Base-by-base conservation (phyloP, 2,329 filamentous ascomycete genomes). In the Diaporthe ilicicola region DNA sequence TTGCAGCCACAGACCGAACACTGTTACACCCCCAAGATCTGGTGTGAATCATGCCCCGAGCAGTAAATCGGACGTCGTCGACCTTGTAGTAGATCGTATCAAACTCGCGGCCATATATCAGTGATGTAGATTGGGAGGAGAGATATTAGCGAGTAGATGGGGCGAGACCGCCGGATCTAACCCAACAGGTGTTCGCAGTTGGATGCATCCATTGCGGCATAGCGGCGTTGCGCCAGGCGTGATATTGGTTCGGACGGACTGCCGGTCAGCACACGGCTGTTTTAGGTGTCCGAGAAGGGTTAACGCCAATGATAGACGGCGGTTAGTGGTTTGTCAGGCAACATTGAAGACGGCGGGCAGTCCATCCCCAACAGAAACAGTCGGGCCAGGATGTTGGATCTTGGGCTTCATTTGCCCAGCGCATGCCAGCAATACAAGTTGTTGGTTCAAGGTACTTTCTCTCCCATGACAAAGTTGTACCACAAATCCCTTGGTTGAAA, bases 221-320 rank as follows among this genome's bases (percentile, higher is more conserved):
- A 7, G 19, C 42, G 19, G 48, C n/a, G 27, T 24, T 24, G 24
- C 59, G 42, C 42, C 46, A 62, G 29, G 4, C 3, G 59, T 34
- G 59, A 48, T 34, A 62, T 62, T 62, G 59, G 59, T 62, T 62
- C 59, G 59, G 59, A 48, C 48, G 59, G 42, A 62, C 59, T 62
- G 59, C 59, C 34, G 48, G 48, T 39, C 62, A 66, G 46, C 62
- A 66, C 39, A 42, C 32, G 29, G 12, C 9, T n/a, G 62, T 53
- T 39, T 65, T 42, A 32, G 42, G 65, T 67, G 39, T 54, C n/a
- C 19, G 48, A 32, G 39, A 37, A n/a, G 29, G 29, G 65, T 24
- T n/a, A n/a, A n/a, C 27, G 27, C 65, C 65, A 67, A 67, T 56
- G 39, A 56, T 17, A 56, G 19, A 29, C 46, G 27, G 42, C 34